Evolutionary conservation across 805 yeast species (phyloP), one percentile per base, ranked within the genome.

Genomic region (Yarrowia bubula): DNA sequence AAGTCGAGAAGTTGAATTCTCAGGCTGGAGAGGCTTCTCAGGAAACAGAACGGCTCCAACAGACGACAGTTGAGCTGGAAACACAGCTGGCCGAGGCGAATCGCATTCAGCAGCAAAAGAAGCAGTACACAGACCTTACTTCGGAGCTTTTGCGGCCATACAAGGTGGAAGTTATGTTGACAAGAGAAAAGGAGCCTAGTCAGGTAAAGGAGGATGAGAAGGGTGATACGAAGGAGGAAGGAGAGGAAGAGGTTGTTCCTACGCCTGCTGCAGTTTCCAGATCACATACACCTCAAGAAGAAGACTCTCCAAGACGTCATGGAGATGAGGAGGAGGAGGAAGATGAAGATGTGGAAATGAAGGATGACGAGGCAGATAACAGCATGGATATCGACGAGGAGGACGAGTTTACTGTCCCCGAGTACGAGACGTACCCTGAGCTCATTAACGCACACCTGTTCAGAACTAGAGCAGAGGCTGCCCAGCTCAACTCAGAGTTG

Each of bases 301-400:
- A 51, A 7, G 46, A n/a, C 11, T 51, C 60, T 18, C 60, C 60
- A 4, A 31, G 61, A 55, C 47, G 61, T 28, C 61, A 41, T 28
- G 61, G 61, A 28, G 61, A 55, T 9, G 70, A 67, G 28, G 66
- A 48, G 8, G 64, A 31, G 17, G 60, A 53, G 8, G 46, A 62
- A 4, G 64, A 35, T 15, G 47, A 44, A 9, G 68, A 61, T 28
- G 65, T 62, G 47, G 67, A 60, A 28, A 60, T 62, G 68, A 62
- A 31, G 17, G 70, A 65, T 15, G 67, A 22, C 17, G 65, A 62
- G 32, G 66, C 60, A 11, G 41, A 46, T 10, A 33, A 50, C 22
- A 55, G 47, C 28, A 55, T 55, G 61, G 61, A 55, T 13, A 41
- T 55, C 31, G 61, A 39, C 22, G 47, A 55, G 8, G 31, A 18